Evolutionary conservation across 2,329 filamentous ascomycete species (phyloP).

Genomic region (Niveomyces coronatus): DNA sequence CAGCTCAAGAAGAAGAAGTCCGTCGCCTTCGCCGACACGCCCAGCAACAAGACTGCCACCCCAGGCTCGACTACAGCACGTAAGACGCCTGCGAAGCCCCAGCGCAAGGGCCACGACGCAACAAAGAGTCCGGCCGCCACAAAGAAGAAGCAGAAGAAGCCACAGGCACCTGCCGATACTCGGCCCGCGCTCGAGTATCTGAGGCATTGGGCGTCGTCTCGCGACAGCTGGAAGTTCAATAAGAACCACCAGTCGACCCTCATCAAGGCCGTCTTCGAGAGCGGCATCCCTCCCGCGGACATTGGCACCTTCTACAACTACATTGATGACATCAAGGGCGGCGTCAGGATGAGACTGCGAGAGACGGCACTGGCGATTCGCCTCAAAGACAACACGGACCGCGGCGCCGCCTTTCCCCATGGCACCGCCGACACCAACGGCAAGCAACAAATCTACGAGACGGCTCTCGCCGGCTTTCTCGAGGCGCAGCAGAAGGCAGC

Average conservation of each 20-base stretch:
- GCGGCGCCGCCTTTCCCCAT: slow-evolving; percentile 37
- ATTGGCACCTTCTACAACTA: slow-evolving; percentile 65
- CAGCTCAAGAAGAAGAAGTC: slow-evolving; percentile 32
- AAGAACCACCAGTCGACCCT: slow-evolving; percentile 83
- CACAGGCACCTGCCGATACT: slow-evolving; percentile 33
- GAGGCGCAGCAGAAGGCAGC: slow-evolving; percentile 19
- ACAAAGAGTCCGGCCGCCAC: background rate
- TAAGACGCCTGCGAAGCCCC: slow-evolving; percentile 24
- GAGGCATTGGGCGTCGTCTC: slow-evolving; percentile 59
- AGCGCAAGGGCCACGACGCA: slow-evolving; percentile 21
- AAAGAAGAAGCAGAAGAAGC: slow-evolving; percentile 26
- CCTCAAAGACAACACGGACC: slow-evolving; percentile 43
- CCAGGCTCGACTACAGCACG: slow-evolving; percentile 15
- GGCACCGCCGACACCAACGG: slow-evolving; percentile 37
- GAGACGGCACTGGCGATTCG: slow-evolving; percentile 55
- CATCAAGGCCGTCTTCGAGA: slow-evolving; percentile 71
- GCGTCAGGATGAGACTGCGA: slow-evolving; percentile 56
- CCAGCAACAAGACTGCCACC: slow-evolving; percentile 13
- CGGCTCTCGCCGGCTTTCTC: slow-evolving; percentile 41
- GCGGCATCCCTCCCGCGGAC: slow-evolving; percentile 59
- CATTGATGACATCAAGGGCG: slow-evolving; percentile 68
- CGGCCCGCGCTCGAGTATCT: slow-evolving; percentile 67
- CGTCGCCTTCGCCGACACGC: slow-evolving; percentile 34
- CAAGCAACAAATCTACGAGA: slow-evolving; percentile 43
- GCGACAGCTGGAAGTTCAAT: slow-evolving; percentile 84